Evolutionary conservation across 495 filamentous ascomycete genomes (phyloP), one percentile per base, ranked within the genome.

Genomic region (Penicillium herquei): DNA sequence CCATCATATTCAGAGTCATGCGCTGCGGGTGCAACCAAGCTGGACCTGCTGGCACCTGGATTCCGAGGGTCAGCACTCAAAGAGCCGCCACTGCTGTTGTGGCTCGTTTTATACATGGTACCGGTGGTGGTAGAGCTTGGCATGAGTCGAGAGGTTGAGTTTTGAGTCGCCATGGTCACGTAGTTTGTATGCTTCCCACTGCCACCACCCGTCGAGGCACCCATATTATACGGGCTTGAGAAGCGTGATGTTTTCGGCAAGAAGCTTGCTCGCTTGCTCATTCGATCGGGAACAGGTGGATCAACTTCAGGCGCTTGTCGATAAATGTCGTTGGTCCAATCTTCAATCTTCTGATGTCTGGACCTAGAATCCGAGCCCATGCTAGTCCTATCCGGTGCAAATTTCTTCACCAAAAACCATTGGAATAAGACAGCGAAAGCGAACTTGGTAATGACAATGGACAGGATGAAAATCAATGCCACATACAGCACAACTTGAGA

Each of bases 241-340:
- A 99, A 99, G 21, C 95, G 84, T 39, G 92, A 96, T 0, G 92
- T 97, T 0, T 93, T 57, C 81, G 95, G 58, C 87, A 78, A 74
- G 91, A 73, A 78, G 69, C 90, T 96, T 52, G 82, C 81, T 54
- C 94, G 87, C 74, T 96, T 97, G 78, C 81, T 90, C 40, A 74
- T 71, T 35, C 88, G 80, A 57, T 94, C 90, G 9, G 58, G 82
- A 79, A 66, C 78, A 6, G 78, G 78, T 48, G 84, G 73, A 56
- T 96, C 92, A 1, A 81, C 75, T 45, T 90, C 86, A 53, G 90
- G 89, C 3, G 90, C 90, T 10, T 92, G 87, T 30, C 91, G 86
- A 64, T 98, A 97, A 63, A 98, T 98, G 61, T 99, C 95, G 56
- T 99, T 92, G 11, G 85, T 87, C 95, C 95, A 99, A 59, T 97